Base-by-base conservation (phyloP, 768 basidiomycete species). In the Kwoniella botswanensis region DNA sequence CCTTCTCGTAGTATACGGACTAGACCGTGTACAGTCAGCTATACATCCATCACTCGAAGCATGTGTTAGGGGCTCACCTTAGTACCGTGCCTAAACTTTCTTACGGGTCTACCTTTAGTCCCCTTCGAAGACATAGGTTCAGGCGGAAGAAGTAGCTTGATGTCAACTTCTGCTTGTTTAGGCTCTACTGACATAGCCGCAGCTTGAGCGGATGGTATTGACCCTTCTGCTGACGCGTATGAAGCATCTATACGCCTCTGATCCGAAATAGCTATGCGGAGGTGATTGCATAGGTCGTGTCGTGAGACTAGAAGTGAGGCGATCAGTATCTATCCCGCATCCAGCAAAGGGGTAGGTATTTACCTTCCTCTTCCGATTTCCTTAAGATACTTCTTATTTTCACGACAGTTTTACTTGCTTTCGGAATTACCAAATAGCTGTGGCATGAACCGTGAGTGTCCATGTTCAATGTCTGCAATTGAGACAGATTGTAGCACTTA, bases 211-310 rank as follows among this genome's bases (percentile, higher is more conserved):
- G 74, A 72, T 1, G 75, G 74, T 12, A 75, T 74, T 1, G 77
- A 70, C 2, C 68, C 74, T 65, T 82, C 80, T 11, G 71, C 76
- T 0, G 73, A 73, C 42, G 80, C 80, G 56, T 82, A 79, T 1
- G 74, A 69, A 1, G 78, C 73, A 63, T 83, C 82, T 24, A 83
- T 76, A 4, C 79, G 71, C 5, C 81, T 71, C 65, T 83, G 82
- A 29, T 83, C 82, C 10, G 70, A 62, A 4, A 83, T 76, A 1
- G 75, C 77, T 58, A 61, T 60, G 7, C 77, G 71, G 26, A 83
- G 72, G 64, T 77, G 78, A 11, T 70, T 68, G 65, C 72, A 74
- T 6, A 83, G 70, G 18, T 83, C 82, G 18, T 71, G 71, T 4
- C 81, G 78, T 4, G 78, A 73, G 3, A 83, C 82, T 83, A 46